phyloP scores from a whole-genome alignment of 352 stramenopile genomes.

The Phytopythium mirpurense region DNA sequence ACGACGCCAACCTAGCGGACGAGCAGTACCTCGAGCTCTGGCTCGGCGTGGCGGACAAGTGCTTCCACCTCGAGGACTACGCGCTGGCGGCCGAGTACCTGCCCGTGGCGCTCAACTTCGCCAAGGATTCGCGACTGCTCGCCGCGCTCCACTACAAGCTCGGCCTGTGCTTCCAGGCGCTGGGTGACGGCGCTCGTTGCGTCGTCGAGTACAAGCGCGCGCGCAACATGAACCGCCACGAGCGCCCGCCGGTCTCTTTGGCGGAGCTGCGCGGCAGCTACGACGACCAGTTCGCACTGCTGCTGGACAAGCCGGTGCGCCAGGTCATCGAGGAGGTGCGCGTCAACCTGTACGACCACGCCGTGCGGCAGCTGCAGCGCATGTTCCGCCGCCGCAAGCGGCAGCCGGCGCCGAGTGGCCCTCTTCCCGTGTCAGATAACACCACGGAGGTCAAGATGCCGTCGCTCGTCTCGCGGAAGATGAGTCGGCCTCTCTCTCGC shows the following conservation, averaged over 20 bases:
- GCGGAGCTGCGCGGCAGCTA: slow-evolving; percentile 37
- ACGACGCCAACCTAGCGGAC: slow-evolving; percentile 32
- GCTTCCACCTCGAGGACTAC: slow-evolving; percentile 65
- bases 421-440: neutral
- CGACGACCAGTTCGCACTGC: slow-evolving; percentile 36
- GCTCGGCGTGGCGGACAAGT: slow-evolving; percentile 49
- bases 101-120: slow-evolving; percentile 47
- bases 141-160: slow-evolving; percentile 51
- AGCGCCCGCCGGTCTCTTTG: slow-evolving; percentile 32
- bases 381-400: slow-evolving; percentile 53
- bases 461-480: slow-evolving; percentile 2
- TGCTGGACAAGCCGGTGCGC: slow-evolving; percentile 37
- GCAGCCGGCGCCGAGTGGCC: neutral
- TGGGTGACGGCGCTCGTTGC: slow-evolving; percentile 43
- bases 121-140: slow-evolving; percentile 54
- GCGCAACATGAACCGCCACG: slow-evolving; percentile 57
- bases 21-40: slow-evolving; percentile 54
- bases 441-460: slow-evolving; percentile 4
- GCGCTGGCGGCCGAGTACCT: slow-evolving; percentile 56
- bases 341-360: slow-evolving; percentile 49
- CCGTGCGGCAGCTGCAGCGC: slow-evolving; percentile 51
- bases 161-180: slow-evolving; percentile 47
- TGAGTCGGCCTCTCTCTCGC: slow-evolving; percentile 2
- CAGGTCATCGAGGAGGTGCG: slow-evolving; percentile 57
- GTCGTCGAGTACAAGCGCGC: slow-evolving; percentile 63